Evolutionary conservation across 2,329 filamentous ascomycete genomes (phyloP).

Genomic region (Emmonsiellopsis sp.): DNA sequence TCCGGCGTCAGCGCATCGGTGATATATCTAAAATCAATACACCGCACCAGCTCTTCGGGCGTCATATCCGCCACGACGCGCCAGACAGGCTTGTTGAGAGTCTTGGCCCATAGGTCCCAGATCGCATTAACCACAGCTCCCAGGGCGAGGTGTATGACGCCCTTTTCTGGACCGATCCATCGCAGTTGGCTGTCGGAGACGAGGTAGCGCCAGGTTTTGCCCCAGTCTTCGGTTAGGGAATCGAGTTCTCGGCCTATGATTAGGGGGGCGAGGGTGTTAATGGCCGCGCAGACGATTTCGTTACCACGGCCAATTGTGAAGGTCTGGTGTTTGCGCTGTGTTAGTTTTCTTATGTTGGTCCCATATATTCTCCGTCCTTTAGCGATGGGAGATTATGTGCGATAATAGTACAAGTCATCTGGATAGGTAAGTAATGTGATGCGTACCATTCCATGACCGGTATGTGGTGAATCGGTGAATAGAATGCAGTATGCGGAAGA

Average conservation of each 20-base stretch:
- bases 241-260: slow-evolving; percentile 66
- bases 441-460: slow-evolving; percentile 34
- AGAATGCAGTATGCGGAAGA: slow-evolving; percentile 91
- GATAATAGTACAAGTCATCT: no score
- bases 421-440: background rate
- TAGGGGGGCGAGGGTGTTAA: slow-evolving; percentile 66
- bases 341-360: background rate
- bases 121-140: slow-evolving; percentile 83
- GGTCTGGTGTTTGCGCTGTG: slow-evolving; percentile 19
- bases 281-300: slow-evolving; percentile 82
- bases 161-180: slow-evolving; percentile 92
- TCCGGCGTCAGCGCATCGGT: slow-evolving; percentile 84
- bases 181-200: slow-evolving; percentile 82
- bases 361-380: no score
- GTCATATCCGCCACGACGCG: slow-evolving; percentile 81
- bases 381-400: no score
- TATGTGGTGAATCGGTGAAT: slow-evolving; percentile 57
- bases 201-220: slow-evolving; percentile 82
- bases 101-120: slow-evolving; percentile 94
- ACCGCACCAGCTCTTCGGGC: slow-evolving; percentile 73
- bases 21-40: slow-evolving; percentile 93
- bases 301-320: slow-evolving; percentile 60
- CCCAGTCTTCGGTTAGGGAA: slow-evolving; percentile 71
- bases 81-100: slow-evolving; percentile 80
- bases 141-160: slow-evolving; percentile 84